Base-by-base conservation (phyloP, 129 eudicot genomes). In the Deinandra increscens region DNA sequence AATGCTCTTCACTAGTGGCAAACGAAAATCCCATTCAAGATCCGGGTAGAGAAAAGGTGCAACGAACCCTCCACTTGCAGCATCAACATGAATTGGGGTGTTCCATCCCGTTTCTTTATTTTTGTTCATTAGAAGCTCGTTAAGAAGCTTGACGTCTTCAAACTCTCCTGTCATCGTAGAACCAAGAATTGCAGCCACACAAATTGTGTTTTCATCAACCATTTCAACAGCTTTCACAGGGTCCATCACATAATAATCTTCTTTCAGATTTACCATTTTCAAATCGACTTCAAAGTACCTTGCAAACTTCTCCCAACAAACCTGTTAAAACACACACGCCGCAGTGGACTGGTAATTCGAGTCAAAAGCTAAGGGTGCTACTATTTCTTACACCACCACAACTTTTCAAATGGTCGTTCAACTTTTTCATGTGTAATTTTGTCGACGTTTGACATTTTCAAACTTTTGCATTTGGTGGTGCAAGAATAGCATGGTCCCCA, bases 11-110 rank as follows among this genome's bases (percentile, higher is more conserved):
- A 89, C 94, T 13, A 89, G 80, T 2, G 91, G 84, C 75, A 89
- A 78, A 51, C 88, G 85, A 62, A 89, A 89, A 71, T 89, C 96
- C 94, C 96, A 89, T 67, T 80, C 82, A 14, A 89, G 84, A 36
- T 84, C 83, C 0, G 94, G 96, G 72, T 80, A 89, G 49, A 86
- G 20, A 68, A 89, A 89, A 0, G 96, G 96, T 2, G 96, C 96
- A 31, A 89, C 73, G 38, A 89, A 89, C 37, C 96, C 96, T 76
- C 94, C 96, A 58, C 96, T 89, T 4, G 96, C 94, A 59, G 96
- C 96, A 86, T 89, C 96, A 15, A 89, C 96, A 69, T 89, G 96
- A 51, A 89, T 86, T 1, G 94, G 91, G 17, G 86, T 87, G 50
- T 82, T 73, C 96, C 96, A 84, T 50, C 94, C 87, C 0, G 85